Conservation (phyloP, 345 rosid species). For the Trapa bicornis region DNA sequence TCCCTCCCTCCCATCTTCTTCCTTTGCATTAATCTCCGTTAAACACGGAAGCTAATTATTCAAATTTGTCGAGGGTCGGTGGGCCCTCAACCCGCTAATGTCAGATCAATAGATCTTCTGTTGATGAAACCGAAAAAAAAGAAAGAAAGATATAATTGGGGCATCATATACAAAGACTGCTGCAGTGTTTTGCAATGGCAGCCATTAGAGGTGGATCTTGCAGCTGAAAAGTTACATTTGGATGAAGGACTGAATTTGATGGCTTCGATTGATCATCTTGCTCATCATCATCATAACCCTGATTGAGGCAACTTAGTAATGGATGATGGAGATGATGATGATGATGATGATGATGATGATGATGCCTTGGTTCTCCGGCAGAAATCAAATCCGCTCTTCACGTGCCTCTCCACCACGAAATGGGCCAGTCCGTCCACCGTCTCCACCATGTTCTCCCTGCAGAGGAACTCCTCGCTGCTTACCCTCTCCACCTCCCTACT, state of each 20-base stretch:
- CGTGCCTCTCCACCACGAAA: slow-evolving; percentile 29
- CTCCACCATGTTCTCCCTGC: slow-evolving; percentile 55
- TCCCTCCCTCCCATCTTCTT: not conserved
- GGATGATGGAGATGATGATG: slow-evolving; percentile 3
- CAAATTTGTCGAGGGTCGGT: too few species aligned
- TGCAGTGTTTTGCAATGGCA: too few species aligned
- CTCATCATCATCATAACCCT: slow-evolving; percentile 8
- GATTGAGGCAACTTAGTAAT: slow-evolving; percentile 4
- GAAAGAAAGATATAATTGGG: too few species aligned
- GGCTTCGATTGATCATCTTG: slow-evolving; percentile 13
- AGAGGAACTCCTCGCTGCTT: slow-evolving; percentile 58
- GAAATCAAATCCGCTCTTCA: slow-evolving; percentile 19
- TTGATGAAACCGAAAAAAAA: too few species aligned
- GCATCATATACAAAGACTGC: too few species aligned
- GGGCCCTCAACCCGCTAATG: too few species aligned
- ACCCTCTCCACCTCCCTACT: slow-evolving; percentile 54
- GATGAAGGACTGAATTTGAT: too few species aligned
- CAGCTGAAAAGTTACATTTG: not conserved
- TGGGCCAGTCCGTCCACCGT: slow-evolving; percentile 45
- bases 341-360: slow-evolving; percentile 6
- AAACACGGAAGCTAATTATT: too few species aligned
- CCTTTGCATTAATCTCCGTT: not conserved
- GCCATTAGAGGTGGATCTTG: too few species aligned
- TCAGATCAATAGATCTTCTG: too few species aligned
- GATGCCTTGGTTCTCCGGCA: slow-evolving; percentile 32